Evolutionary conservation across 1,139 yeast genomes (phyloP).

Genomic region (Suzukiozyma palmioleophila): DNA sequence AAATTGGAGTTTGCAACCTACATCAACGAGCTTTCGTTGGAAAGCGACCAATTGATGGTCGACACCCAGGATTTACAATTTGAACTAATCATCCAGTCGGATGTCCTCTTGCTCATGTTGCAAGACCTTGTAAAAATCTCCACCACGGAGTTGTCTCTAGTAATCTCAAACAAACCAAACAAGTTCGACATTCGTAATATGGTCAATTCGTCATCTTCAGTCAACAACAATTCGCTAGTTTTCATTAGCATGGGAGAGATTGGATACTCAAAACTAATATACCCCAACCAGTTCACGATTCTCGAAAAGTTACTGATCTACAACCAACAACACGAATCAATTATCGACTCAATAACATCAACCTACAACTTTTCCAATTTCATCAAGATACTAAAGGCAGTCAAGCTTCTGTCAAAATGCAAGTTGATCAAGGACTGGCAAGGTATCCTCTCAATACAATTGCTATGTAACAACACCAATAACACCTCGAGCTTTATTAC

Average conservation of each 20-base stretch:
- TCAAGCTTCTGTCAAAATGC: slow-evolving; percentile 55
- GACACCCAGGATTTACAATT: slow-evolving; percentile 49
- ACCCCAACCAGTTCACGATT: slow-evolving; percentile 61
- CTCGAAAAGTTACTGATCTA: slow-evolving; percentile 44
- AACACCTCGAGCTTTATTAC: slow-evolving; percentile 63
- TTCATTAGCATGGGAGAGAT: slow-evolving; percentile 65
- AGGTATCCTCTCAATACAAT: slow-evolving; percentile 49
- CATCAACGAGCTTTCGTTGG: slow-evolving; percentile 28
- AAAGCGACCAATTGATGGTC: slow-evolving; percentile 25
- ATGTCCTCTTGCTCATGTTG: slow-evolving; percentile 57
- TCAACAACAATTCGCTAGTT: slow-evolving; percentile 29
- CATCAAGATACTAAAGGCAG: slow-evolving; percentile 49
- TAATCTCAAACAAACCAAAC: slow-evolving; percentile 20
- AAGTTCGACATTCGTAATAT: slow-evolving; percentile 9
- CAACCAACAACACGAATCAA: slow-evolving; percentile 14
- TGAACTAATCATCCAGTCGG: slow-evolving; percentile 67
- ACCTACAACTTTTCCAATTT: slow-evolving; percentile 52
- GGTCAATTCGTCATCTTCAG: slow-evolving; percentile 8
- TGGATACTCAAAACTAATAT: slow-evolving; percentile 63
- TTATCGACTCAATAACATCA: slow-evolving; percentile 18
- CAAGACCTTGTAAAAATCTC: slow-evolving; percentile 64
- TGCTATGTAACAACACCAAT: slow-evolving; percentile 32
- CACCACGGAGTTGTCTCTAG: slow-evolving; percentile 56
- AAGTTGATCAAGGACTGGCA: slow-evolving; percentile 54
- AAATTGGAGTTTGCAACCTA: slow-evolving; percentile 64